Base-by-base conservation (phyloP, 371 early-diverging fungal genomes). In the Batrachochytrium dendrobatidis region DNA sequence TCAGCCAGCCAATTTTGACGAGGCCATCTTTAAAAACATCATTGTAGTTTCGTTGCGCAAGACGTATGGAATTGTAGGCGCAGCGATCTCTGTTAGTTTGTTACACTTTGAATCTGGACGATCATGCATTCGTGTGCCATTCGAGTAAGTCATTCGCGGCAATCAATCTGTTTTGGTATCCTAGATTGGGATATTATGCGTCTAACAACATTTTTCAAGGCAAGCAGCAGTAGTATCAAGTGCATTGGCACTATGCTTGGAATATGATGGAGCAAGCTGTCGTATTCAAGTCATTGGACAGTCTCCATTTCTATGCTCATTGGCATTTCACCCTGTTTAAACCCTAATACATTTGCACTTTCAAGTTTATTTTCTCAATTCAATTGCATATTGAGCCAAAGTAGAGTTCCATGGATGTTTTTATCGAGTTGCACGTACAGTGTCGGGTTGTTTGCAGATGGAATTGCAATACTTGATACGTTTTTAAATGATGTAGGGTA, bases 401-500 rank as follows among this genome's bases (percentile, higher is more conserved):
- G n/a, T n/a, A n/a, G n/a, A n/a, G 39, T 39, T n/a, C 39, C 39
- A 39, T 39, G 39, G n/a, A 39, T 39, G 39, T 12, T 15, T 39
- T 12, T 39, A n/a, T 12, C 39, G 39, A 39, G 39, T n/a, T 39
- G 39, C 15, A 12, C 39, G n/a, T 39, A n/a, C 12, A 12, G 39
- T 15, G 39, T n/a, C n/a, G 15, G 39, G 15, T 39, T 39, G 15
- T n/a, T 39, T 39, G 39, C 39, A 39, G 39, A 39, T 39, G 39
- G 15, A 12, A 12, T 15, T 12, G 15, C 39, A 39, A n/a, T n/a
- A 39, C 39, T n/a, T 15, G 39, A n/a, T 45, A 24, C 3, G 30
- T 35, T 20, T 20, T 18, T 61, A 73, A 2, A 71, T 55, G 2
- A 94, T 58, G 60, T 86, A 89, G n/a, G 97, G 97, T 72, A 96